Conservation (phyloP, 768 basidiomycete species). For the Pisolithus albus region DNA sequence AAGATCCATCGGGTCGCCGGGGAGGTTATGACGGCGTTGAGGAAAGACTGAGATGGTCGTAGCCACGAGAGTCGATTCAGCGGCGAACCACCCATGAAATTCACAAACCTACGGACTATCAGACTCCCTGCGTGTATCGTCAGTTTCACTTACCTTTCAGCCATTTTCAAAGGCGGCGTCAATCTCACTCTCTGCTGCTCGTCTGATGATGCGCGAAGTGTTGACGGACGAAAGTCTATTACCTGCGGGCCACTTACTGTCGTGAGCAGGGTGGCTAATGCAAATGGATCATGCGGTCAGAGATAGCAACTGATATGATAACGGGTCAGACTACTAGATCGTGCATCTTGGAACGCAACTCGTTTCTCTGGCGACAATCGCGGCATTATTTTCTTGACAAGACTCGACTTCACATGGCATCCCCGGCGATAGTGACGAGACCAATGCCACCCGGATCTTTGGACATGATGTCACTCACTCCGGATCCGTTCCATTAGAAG, state of each 20-base stretch:
- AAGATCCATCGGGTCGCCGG: conserved; percentile 70
- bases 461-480: neutral
- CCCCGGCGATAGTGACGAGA: neutral
- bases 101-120: conserved; percentile 31
- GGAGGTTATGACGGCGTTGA: conserved; percentile 60
- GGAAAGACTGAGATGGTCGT: conserved; percentile 62
- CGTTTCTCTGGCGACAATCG: neutral
- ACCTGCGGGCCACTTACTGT: no score
- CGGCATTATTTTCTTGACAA: neutral
- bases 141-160: conserved; percentile 22
- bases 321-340: neutral
- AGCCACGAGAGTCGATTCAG: conserved; percentile 82
- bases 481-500: neutral
- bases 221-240: no score
- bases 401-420: neutral
- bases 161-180: conserved; percentile 19
- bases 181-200: neutral
- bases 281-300: no score
- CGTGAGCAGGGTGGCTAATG: no score
- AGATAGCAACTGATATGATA: neutral
- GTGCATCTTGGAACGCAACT: neutral
- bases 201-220: no score
- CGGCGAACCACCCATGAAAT: conserved; percentile 57
- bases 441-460: conserved; percentile 1
- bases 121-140: neutral